phyloP scores from a whole-genome alignment of 345 rosid species.

The Salix udensis region DNA sequence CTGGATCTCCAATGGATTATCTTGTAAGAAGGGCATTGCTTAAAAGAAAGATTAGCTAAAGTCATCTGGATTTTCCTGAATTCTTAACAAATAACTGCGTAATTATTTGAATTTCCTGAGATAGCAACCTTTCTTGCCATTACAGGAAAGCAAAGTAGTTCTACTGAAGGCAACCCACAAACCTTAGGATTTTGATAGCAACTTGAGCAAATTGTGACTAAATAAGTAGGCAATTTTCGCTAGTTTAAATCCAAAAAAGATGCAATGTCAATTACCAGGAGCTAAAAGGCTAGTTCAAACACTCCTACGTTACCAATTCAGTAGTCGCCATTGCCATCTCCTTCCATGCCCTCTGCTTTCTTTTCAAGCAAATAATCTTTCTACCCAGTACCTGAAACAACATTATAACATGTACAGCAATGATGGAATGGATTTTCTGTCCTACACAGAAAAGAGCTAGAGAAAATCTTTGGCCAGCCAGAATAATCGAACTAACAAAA shows the following conservation, averaged over 20 bases:
- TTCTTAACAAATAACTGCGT: neutral
- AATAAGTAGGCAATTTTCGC: neutral
- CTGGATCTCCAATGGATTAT: conserved; percentile 36
- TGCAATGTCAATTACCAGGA: conserved; percentile 24
- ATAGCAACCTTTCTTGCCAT: conserved; percentile 26
- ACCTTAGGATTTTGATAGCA: neutral
- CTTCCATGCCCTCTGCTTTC: neutral
- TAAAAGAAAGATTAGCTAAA: conserved; percentile 28
- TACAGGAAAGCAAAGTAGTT: conserved; percentile 30
- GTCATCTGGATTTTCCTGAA: neutral
- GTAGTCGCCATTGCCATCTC: neutral
- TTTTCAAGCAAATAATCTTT: neutral
- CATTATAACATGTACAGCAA: neutral
- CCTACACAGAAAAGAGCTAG: neutral
- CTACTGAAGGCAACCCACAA: neutral
- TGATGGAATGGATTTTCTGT: neutral
- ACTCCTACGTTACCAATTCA: neutral
- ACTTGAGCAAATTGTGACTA: conserved; percentile 4
- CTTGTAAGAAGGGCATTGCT: conserved; percentile 42
- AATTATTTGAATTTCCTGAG: conserved; percentile 10
- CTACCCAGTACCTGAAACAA: neutral
- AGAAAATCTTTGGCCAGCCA: neutral
- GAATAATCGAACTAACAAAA: neutral
- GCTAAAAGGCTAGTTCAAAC: neutral
- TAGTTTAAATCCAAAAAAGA: conserved; percentile 12